Evolutionary conservation across 2,329 filamentous ascomycete genomes (phyloP).

Genomic region (Cadophora sp.): DNA sequence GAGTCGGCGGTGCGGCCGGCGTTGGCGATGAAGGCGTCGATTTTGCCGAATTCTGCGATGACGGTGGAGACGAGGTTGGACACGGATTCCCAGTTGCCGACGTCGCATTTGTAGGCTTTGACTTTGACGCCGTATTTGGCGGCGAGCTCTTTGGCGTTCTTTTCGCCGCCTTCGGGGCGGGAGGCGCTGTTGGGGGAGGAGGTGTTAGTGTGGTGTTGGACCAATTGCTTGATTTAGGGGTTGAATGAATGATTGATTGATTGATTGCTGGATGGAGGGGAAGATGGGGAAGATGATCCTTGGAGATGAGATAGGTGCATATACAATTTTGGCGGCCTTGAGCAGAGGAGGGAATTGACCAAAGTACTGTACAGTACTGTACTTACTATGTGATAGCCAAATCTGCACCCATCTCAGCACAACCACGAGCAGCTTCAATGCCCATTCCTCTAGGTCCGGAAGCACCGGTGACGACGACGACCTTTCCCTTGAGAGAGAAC

Average conservation of each 20-base stretch:
- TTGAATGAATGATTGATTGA: neutral
- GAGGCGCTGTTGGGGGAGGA: constrained; percentile 58
- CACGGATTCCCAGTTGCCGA: constrained; percentile 60
- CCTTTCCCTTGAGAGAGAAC: constrained; percentile 67
- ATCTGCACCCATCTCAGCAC: constrained; percentile 65
- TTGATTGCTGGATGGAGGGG: neutral
- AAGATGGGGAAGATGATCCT: no score
- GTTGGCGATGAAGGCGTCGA: constrained; percentile 73
- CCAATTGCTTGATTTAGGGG: neutral
- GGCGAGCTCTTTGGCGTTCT: constrained; percentile 67
- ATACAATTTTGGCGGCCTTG: no score
- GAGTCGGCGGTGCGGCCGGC: constrained; percentile 73
- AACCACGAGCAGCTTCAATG: constrained; percentile 69
- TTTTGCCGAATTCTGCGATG: constrained; percentile 72
- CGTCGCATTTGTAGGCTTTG: constrained; percentile 71
- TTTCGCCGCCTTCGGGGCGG: constrained; percentile 65
- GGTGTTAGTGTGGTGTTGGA: neutral
- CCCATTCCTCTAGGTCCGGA: constrained; percentile 72
- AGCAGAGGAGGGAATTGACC: neutral
- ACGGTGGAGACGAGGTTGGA: constrained; percentile 62
- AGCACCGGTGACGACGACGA: constrained; percentile 68
- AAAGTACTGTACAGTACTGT: neutral
- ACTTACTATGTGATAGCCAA: constrained; percentile 22
- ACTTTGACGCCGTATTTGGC: constrained; percentile 68
- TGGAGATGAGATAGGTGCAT: no score